These are phyloP conservation scores for Elsinoe fawcettii DNA, from an alignment of 2,329 filamentous ascomycete genomes.

Conservation along the genomic window DNA sequence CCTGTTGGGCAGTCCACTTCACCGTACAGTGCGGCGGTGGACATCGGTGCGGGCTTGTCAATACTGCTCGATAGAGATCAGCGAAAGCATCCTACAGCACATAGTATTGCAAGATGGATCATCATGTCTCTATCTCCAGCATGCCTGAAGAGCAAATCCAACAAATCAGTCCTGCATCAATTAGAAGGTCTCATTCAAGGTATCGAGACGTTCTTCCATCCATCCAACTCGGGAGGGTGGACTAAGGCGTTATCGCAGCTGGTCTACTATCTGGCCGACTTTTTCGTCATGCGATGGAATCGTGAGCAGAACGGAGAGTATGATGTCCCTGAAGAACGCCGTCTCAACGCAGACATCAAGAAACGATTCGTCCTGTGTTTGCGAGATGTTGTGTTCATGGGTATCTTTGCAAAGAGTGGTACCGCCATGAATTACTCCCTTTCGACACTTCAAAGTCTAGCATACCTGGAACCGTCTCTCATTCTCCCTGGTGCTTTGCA, in stretches of 20 bases:
- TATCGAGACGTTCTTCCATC: slow-evolving; percentile 97
- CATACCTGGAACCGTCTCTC: slow-evolving; percentile 82
- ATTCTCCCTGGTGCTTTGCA: slow-evolving; percentile 90
- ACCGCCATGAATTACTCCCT: slow-evolving; percentile 89
- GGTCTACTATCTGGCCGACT: slow-evolving; percentile 85
- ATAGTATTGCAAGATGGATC: slow-evolving; percentile 88
- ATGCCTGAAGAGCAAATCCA: slow-evolving; percentile 63
- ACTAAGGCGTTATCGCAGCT: slow-evolving; percentile 83
- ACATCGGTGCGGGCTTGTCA: slow-evolving; percentile 74
- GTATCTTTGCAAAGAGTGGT: slow-evolving; percentile 90
- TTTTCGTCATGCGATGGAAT: slow-evolving; percentile 97
- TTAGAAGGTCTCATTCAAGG: slow-evolving; percentile 89
- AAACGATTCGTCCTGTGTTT: slow-evolving; percentile 81
- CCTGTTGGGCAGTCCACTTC: slow-evolving; percentile 94
- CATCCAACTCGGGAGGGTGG: slow-evolving; percentile 90
- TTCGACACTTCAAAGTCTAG: slow-evolving; percentile 78
- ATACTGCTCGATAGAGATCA: slow-evolving; percentile 85
- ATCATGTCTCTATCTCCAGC: slow-evolving; percentile 85
- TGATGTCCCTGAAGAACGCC: slow-evolving; percentile 71
- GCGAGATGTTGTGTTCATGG: slow-evolving; percentile 94
- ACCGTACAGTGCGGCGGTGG: slow-evolving; percentile 72
- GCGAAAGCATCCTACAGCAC: slow-evolving; percentile 84
- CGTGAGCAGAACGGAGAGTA: slow-evolving; percentile 88
- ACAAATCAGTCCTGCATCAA: slow-evolving; percentile 65
- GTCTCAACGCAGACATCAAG: slow-evolving; percentile 72